Evolutionary conservation across 257 asterid species (phyloP).

Genomic region (Penstemon davidsonii): DNA sequence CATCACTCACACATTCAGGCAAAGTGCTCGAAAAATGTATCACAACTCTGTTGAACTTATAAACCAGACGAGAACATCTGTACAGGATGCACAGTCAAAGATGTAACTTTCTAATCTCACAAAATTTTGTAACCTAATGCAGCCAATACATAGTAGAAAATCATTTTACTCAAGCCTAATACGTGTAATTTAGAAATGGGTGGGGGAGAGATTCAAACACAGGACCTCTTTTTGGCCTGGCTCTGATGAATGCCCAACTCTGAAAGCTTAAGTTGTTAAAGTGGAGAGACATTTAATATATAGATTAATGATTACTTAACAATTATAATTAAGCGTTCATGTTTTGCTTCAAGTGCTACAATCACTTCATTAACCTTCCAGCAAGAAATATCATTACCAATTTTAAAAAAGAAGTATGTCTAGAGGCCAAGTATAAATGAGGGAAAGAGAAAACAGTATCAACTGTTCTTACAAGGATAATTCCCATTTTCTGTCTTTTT

Average conservation of each 20-base stretch:
- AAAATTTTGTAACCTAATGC: constrained; percentile 14
- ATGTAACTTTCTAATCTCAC: constrained; percentile 9
- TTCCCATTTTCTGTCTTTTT: not conserved
- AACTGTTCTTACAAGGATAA: constrained; percentile 11
- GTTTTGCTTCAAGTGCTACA: constrained; percentile 13
- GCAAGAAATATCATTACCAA: constrained; percentile 1
- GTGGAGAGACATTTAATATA: too few relatives aligned
- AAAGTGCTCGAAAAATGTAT: constrained; percentile 19
- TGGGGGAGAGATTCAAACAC: too few relatives aligned
- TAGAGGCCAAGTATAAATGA: constrained; percentile 9
- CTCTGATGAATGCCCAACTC: too few relatives aligned
- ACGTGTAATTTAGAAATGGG: too few relatives aligned
- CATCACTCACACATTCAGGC: constrained; percentile 24
- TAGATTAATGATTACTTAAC: too few relatives aligned
- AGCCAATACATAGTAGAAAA: constrained; percentile 16
- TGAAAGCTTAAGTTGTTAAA: too few relatives aligned
- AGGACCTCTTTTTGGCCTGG: too few relatives aligned
- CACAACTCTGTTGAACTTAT: constrained; percentile 27
- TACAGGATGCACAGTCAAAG: constrained; percentile 7
- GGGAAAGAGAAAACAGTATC: constrained; percentile 14
- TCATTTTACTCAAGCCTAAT: too few relatives aligned
- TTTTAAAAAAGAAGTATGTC: constrained; percentile 3
- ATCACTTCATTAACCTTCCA: constrained; percentile 20
- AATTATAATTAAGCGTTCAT: constrained; percentile 3
- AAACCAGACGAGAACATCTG: constrained; percentile 13